phyloP scores from a whole-genome alignment of 495 filamentous ascomycete genomes.

The Pseudomonodictys pantanalensis region DNA sequence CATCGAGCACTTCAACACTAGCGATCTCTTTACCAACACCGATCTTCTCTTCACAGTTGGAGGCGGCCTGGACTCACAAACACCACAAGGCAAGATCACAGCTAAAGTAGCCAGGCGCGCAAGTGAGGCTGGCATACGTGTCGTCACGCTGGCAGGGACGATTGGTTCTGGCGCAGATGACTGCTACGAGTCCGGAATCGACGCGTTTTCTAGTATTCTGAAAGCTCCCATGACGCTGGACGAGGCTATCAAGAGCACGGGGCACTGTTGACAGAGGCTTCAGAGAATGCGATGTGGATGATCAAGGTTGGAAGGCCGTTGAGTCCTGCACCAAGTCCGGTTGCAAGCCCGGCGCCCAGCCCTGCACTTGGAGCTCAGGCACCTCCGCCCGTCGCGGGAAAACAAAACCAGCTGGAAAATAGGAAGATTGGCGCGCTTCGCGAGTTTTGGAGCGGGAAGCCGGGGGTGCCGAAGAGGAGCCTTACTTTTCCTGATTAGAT shows the following conservation, averaged over 20 bases:
- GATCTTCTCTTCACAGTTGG: slow-evolving; percentile 26
- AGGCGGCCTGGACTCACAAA: slow-evolving; percentile 18
- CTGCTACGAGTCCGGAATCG: slow-evolving; percentile 12
- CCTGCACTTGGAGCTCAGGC: too few relatives aligned
- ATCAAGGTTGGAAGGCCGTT: slow-evolving; percentile 9
- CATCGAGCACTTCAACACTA: slow-evolving; percentile 10
- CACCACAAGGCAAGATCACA: slow-evolving; percentile 22
- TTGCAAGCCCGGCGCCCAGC: too few relatives aligned
- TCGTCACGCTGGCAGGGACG: slow-evolving; percentile 11
- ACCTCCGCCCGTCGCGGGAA: too few relatives aligned
- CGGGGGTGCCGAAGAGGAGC: too few relatives aligned
- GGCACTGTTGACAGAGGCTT: neutral
- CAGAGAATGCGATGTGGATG: slow-evolving; percentile 11
- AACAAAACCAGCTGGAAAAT: too few relatives aligned
- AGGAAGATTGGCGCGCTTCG: too few relatives aligned
- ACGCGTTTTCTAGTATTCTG: slow-evolving; percentile 6
- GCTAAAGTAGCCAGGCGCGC: slow-evolving; percentile 14
- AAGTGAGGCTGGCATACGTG: slow-evolving; percentile 5
- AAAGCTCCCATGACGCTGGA: neutral
- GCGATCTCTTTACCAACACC: neutral
- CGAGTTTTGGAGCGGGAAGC: too few relatives aligned
- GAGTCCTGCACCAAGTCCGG: too few relatives aligned
- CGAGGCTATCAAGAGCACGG: slow-evolving; percentile 1
- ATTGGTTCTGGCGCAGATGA: slow-evolving; percentile 18
- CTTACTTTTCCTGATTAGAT: too few relatives aligned